Evolutionary conservation across 2,329 filamentous ascomycete genomes (phyloP).

Genomic region (Fusarium burgessii): DNA sequence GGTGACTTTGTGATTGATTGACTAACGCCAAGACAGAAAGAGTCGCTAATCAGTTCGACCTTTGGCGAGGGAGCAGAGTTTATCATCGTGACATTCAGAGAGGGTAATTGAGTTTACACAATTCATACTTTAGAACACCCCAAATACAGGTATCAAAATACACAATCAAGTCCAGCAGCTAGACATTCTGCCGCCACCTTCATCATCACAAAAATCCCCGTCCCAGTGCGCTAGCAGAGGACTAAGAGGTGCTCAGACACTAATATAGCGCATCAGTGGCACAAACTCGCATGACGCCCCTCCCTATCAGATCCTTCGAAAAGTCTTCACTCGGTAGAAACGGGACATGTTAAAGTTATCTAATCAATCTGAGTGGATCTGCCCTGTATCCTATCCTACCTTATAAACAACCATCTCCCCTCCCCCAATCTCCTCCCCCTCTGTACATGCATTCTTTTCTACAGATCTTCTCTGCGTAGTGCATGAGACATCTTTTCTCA

Average conservation of each 20-base stretch:
- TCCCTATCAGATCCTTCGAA: conserved; percentile 8
- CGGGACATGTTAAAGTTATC: conserved; percentile 25
- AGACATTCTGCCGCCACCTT: not conserved
- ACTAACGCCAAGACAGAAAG: conserved; percentile 28
- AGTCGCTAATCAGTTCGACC: not conserved
- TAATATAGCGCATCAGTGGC: conserved; percentile 1
- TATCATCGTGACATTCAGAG: too few species aligned
- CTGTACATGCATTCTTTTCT: not conserved
- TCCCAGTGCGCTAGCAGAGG: not conserved
- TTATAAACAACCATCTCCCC: conserved; percentile 8
- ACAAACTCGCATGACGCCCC: conserved; percentile 18
- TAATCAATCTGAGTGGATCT: conserved; percentile 35
- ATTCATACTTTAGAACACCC: not conserved
- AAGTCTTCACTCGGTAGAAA: not conserved
- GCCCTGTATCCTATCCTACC: not conserved
- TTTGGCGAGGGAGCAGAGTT: not conserved
- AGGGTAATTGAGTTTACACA: fast-evolving
- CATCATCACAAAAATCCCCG: not conserved
- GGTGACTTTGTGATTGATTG: conserved; percentile 13
- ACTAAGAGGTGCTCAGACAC: not conserved
- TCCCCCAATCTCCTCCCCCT: not conserved
- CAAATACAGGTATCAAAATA: too few species aligned
- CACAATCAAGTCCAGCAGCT: too few species aligned
- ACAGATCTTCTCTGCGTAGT: too few species aligned
- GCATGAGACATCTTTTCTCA: not conserved